A percentile compares a stretch with the other conserved stretches of the same genome.
These are phyloP conservation scores for Phytopythium cucurbitacearum DNA, from an alignment of 352 stramenopile species.

Conservation along the genomic window DNA sequence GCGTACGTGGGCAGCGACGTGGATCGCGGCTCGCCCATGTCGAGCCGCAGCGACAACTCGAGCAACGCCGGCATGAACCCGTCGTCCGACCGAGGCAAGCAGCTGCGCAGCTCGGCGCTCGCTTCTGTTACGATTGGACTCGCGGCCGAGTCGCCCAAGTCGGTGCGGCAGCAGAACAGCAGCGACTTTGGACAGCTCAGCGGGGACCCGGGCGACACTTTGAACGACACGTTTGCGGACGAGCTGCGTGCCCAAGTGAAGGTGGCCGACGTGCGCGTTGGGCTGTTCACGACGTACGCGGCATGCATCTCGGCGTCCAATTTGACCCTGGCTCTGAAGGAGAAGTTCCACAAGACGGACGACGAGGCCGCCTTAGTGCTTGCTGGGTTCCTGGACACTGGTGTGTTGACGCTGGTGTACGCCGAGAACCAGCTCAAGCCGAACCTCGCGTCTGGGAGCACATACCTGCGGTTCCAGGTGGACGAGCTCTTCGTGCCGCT, in stretches of 20 bases:
- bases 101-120: slow-evolving; percentile 54
- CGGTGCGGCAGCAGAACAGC: slow-evolving; percentile 24
- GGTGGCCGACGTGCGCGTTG: slow-evolving; percentile 55
- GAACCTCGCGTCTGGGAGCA: slow-evolving; percentile 41
- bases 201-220: slow-evolving; percentile 1
- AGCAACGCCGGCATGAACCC: slow-evolving; percentile 36
- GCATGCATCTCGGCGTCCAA: slow-evolving; percentile 50
- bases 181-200: slow-evolving; percentile 33
- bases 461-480: slow-evolving; percentile 81
- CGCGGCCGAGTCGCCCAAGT: slow-evolving; percentile 30
- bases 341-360: slow-evolving; percentile 50
- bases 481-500: slow-evolving; percentile 77
- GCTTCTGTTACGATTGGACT: slow-evolving; percentile 47
- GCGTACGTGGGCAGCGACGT: slow-evolving; percentile 21
- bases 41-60: slow-evolving; percentile 33
- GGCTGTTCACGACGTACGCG: slow-evolving; percentile 71
- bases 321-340: slow-evolving; percentile 45
- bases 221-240: slow-evolving; percentile 65
- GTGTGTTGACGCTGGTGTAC: slow-evolving; percentile 51
- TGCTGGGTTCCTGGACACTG: slow-evolving; percentile 31
- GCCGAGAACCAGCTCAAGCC: slow-evolving; percentile 43
- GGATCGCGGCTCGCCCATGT: slow-evolving; percentile 35
- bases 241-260: slow-evolving; percentile 52
- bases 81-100: slow-evolving; percentile 15
- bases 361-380: slow-evolving; percentile 41